Percentiles rank a stretch among this genome's conserved stretches.
These are phyloP conservation scores for Sporothrix mexicana DNA, from an alignment of 2,329 filamentous ascomycete genomes.

Conservation along the genomic window DNA sequence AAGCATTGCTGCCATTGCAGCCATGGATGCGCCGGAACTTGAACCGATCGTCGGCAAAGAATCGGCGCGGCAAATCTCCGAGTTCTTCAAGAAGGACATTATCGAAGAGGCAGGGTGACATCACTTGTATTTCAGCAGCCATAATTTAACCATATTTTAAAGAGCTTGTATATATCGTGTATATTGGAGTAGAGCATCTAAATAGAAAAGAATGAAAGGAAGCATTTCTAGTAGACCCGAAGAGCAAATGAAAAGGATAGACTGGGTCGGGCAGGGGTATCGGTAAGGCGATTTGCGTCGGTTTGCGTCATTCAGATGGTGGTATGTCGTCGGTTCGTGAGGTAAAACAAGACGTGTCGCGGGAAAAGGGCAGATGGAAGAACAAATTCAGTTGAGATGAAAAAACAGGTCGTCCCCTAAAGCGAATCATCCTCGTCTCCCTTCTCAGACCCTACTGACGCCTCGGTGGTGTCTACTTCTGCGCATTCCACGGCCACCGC, in stretches of 20 bases:
- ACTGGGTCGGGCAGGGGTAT: slow-evolving; percentile 9
- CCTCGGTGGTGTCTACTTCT: slow-evolving; percentile 30
- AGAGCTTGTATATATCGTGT: background rate
- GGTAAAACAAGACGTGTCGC: slow-evolving; percentile 9
- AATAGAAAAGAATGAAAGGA: background rate
- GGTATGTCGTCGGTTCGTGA: slow-evolving; percentile 5
- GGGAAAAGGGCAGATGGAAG: slow-evolving; percentile 27
- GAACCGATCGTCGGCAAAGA: slow-evolving; percentile 77
- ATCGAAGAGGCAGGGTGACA: slow-evolving; percentile 56
- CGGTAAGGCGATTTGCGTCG: slow-evolving; percentile 10
- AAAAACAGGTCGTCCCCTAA: background rate
- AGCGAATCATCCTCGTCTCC: slow-evolving; percentile 20
- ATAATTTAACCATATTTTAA: no score
- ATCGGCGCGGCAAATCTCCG: slow-evolving; percentile 74
- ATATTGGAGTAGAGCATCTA: slow-evolving; percentile 3
- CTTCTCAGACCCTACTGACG: slow-evolving; percentile 10
- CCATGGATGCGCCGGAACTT: slow-evolving; percentile 78
- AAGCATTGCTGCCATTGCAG: slow-evolving; percentile 81
- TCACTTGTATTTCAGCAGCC: background rate
- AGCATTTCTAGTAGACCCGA: background rate
- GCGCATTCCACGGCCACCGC: slow-evolving; percentile 42
- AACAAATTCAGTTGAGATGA: background rate
- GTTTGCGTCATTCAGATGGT: background rate
- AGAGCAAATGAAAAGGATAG: background rate
- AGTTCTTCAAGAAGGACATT: slow-evolving; percentile 76